Evolutionary conservation across 352 stramenopile genomes (phyloP), one percentile per base, ranked within the genome.

Genomic region (Bremia lactucae): DNA sequence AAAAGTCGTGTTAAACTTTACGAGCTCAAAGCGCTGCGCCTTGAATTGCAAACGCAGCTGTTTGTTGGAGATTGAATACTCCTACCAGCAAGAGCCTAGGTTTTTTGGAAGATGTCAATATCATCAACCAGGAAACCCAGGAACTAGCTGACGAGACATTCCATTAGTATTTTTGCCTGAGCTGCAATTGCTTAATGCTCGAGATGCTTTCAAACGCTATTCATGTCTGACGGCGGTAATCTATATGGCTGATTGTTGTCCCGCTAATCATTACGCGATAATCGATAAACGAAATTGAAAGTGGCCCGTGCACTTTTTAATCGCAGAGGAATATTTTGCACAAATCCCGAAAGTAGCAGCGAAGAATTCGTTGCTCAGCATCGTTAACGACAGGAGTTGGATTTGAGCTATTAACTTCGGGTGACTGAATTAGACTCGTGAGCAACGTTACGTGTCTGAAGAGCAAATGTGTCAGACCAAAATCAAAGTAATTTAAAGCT

Each of bases 381-480:
- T 84, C 68, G 41, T 82, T 80, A 25, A 84, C 62, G 15, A 87
- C 70, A 3, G 59, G 49, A 24, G 53, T 40, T 0, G 78, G 72
- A 45, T 87, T 90, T 28, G 72, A 87, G 37, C 62, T 72, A 55
- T 90, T 90, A 31, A 90, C 41, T 51, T 90, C 78, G 2, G 78
- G 78, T 2, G 72, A 87, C 59, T 90, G 78, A 48, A 90, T 82
- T 22, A 90, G 48, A 43, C 87, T 75, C 21, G 75, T 87, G 20
- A 90, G 49, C n/a, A 90, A 52, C 38, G 68, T 79, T 16, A 90
- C 68, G 42, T 81, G 60, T 46, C 77, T 83, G 35, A 29, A 37
- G 26, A 59, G 25, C 31, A 55, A 13, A 37, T 2, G 39, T 25
- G 18, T 36, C 18, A 49, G 18, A 21, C 22, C 16, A 28, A 6